Evolutionary conservation across 495 filamentous ascomycete species (phyloP).

Genomic region (Entonaema liquescens): DNA sequence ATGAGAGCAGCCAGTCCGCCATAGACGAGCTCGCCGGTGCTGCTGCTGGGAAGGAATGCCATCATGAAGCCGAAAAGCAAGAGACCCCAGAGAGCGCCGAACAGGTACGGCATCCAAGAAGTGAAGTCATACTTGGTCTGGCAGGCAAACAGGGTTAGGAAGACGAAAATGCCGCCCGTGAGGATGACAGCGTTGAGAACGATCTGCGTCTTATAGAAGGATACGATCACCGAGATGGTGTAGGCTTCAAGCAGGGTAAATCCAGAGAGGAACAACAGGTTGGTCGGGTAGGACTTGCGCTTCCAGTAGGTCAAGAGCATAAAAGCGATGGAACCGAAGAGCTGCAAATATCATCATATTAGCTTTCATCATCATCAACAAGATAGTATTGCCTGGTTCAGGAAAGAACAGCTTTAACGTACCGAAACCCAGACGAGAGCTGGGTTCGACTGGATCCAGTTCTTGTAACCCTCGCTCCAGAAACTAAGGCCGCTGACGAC

Average conservation of each 20-base stretch:
- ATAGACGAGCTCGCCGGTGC: constrained; percentile 83
- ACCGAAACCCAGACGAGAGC: constrained; percentile 86
- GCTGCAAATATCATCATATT: constrained; percentile 41
- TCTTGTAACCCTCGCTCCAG: constrained; percentile 79
- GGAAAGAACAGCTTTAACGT: constrained; percentile 31
- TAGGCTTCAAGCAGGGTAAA: constrained; percentile 97
- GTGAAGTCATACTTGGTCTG: constrained; percentile 99
- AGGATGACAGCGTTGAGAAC: constrained; percentile 91
- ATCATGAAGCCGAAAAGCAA: constrained; percentile 92
- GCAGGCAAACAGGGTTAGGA: constrained; percentile 92
- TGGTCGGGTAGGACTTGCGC: constrained; percentile 93
- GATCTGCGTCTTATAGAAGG: constrained; percentile 80
- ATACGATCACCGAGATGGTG: constrained; percentile 87
- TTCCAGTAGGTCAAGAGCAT: constrained; percentile 96
- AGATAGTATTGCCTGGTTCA: constrained; percentile 11
- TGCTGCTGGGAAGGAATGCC: constrained; percentile 81
- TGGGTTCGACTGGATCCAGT: constrained; percentile 84
- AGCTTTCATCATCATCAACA: constrained; percentile 15
- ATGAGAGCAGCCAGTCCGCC: constrained; percentile 81
- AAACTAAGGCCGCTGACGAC: constrained; percentile 84
- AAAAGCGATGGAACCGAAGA: constrained; percentile 82
- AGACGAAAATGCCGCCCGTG: constrained; percentile 92
- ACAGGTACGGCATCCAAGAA: constrained; percentile 93
- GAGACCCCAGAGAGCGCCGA: constrained; percentile 86
- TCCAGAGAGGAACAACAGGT: constrained; percentile 87